Conservation (phyloP, 176 grass and related monocot species). For the Hyparrhenia diplandra region DNA sequence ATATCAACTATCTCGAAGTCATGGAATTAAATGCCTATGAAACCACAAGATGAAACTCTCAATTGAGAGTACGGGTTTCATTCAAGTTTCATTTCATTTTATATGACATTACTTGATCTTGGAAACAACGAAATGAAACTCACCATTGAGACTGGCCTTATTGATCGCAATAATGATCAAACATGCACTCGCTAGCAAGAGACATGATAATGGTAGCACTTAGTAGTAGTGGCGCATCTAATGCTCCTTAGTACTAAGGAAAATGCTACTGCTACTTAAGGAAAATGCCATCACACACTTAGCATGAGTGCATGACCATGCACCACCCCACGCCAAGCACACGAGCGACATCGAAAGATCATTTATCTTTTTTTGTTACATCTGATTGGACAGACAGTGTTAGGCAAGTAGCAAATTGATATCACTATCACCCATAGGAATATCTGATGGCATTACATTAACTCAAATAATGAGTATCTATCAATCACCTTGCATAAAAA, state of each 20-base stretch:
- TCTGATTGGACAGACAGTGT: constrained; percentile 30
- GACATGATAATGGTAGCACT: too few species aligned
- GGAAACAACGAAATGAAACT: too few species aligned
- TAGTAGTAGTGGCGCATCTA: not conserved
- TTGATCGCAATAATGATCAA: not conserved
- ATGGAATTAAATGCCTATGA: too few species aligned
- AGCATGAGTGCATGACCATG: not conserved
- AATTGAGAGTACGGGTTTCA: too few species aligned
- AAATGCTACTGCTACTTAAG: constrained; percentile 4
- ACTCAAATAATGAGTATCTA: constrained; percentile 20
- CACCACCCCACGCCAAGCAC: constrained; percentile 1
- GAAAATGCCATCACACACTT: constrained; percentile 26
- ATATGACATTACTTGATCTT: too few species aligned
- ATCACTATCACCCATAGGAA: constrained; percentile 31
- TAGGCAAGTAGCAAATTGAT: constrained; percentile 28
- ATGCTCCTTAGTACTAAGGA: not conserved
- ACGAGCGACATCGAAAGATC: not conserved
- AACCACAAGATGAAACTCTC: too few species aligned
- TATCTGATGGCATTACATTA: constrained; percentile 24
- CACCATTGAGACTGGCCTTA: too few species aligned
- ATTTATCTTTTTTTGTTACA: not conserved
- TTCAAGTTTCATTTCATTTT: too few species aligned
- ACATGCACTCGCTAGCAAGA: constrained; percentile 4
- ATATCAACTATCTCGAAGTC: too few species aligned
- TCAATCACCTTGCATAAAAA: constrained; percentile 19